Conservation (phyloP, 805 yeast genomes). For the Saturnispora saitoi region DNA sequence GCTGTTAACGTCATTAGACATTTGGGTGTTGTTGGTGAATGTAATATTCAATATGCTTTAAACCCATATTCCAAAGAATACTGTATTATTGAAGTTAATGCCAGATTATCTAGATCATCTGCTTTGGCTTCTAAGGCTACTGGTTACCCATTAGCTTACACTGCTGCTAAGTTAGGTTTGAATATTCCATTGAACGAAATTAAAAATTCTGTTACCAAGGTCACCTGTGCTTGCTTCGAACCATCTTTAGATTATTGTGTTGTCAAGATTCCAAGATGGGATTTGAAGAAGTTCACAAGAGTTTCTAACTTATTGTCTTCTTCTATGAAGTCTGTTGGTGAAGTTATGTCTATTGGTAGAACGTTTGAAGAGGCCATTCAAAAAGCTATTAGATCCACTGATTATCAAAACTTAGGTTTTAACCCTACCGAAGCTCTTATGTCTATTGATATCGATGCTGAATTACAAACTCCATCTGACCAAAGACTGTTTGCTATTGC, state of each 20-base stretch:
- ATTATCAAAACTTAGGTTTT: constrained; percentile 93
- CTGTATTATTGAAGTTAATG: constrained; percentile 96
- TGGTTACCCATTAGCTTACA: constrained; percentile 96
- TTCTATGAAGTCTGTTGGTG: constrained; percentile 98
- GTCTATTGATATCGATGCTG: constrained; percentile 88
- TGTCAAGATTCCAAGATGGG: constrained; percentile 98
- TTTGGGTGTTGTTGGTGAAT: constrained; percentile 97
- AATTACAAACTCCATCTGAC: constrained; percentile 95
- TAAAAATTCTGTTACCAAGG: constrained; percentile 93
- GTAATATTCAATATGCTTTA: constrained; percentile 94
- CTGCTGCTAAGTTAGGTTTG: constrained; percentile 94
- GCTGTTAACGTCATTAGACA: constrained; percentile 97
- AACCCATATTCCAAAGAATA: constrained; percentile 94
- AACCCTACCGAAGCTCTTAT: constrained; percentile 72
- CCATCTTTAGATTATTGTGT: constrained; percentile 96
- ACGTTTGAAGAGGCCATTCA: constrained; percentile 96
- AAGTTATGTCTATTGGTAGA: constrained; percentile 98
- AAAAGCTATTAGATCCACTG: constrained; percentile 94
- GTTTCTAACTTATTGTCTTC: constrained; percentile 92
- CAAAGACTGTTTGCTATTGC: constrained; percentile 95
- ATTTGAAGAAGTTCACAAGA: constrained; percentile 87
- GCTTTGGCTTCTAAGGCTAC: constrained; percentile 98
- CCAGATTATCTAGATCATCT: constrained; percentile 92
- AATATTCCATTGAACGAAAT: constrained; percentile 92
- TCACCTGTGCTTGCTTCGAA: constrained; percentile 93